Conservation (phyloP, 495 filamentous ascomycete genomes). For the Tetracladium setigerum region DNA sequence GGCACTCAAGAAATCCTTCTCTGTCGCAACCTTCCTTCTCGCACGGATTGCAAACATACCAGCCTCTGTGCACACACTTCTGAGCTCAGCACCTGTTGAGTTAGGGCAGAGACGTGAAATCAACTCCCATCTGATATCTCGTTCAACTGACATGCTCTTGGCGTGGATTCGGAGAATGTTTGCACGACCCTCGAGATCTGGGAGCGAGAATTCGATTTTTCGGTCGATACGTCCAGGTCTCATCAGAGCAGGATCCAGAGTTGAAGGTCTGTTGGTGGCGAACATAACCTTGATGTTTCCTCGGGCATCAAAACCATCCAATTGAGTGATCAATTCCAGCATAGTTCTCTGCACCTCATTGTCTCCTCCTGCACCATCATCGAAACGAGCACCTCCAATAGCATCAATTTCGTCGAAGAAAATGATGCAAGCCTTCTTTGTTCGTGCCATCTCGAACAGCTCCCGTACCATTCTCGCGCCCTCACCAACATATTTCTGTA, state of each 20-base stretch:
- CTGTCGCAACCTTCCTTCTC: constrained; percentile 92
- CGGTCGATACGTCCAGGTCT: constrained; percentile 95
- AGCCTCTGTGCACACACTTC: constrained; percentile 96
- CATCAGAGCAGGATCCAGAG: constrained; percentile 93
- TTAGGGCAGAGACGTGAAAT: constrained; percentile 96
- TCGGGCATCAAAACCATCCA: constrained; percentile 94
- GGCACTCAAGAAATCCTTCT: constrained; percentile 97
- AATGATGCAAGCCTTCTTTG: constrained; percentile 99
- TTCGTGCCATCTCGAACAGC: constrained; percentile 98
- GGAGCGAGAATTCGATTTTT: constrained; percentile 97
- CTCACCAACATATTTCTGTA: constrained; percentile 98
- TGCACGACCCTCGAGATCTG: constrained; percentile 91
- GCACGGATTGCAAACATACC: constrained; percentile 99
- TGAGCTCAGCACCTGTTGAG: constrained; percentile 88
- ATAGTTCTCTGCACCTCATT: constrained; percentile 99
- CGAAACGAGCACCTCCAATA: constrained; percentile 95
- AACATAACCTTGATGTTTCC: constrained; percentile 99
- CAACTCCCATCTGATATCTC: constrained; percentile 97
- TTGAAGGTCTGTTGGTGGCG: constrained; percentile 94
- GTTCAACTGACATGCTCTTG: constrained; percentile 99
- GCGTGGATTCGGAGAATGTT: constrained; percentile 98
- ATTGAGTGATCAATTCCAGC: constrained; percentile 95
- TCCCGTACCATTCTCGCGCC: constrained; percentile 97
- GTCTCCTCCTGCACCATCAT: constrained; percentile 95
- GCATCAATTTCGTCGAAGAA: constrained; percentile 99